Base-by-base conservation (phyloP, 2,329 filamentous ascomycete species). In the Madurella fahalii region DNA sequence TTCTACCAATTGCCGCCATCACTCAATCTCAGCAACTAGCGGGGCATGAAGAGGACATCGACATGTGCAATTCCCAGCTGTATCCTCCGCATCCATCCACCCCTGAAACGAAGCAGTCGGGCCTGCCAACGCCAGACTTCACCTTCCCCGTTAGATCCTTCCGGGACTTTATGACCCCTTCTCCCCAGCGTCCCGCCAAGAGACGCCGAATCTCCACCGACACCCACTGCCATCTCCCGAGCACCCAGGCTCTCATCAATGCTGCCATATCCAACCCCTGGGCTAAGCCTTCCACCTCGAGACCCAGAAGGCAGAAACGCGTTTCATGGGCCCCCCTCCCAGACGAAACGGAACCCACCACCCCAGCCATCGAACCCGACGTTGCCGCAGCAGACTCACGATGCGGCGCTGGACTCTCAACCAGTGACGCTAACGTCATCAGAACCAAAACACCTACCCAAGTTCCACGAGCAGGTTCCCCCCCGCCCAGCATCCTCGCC, bases 131-230 rank as follows among this genome's bases (percentile, higher is more conserved):
- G 0, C 74, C 77, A 5, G 75, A 80, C 47, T 72, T 75, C 13
- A 73, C 73, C 4, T 69, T 80, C 31, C 75, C 74, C 0, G 70
- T 80, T 60, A 79, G 77, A 57, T 73, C 78, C 0, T 82, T 82
- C 62, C 72, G 76, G 1, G 73, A 74, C 1, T 82, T 82, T 62
- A 74, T 78, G 62, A 76, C 76, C 0, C 74, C 77, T 1, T 79
- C 78, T 0, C 75, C 79, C 1, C 69, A 73, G 40, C 68, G 58
- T 13, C 57, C 62, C 30, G 59, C 57, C n/a, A 62, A 60, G 17
- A 63, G 56, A 40, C 61, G 17, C 48, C 64, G 54, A 54, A 62
- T 59, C 42, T 64, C 62, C 5, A 57, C 52, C 41, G 52, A 25
- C 42, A 32, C 47, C 46, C 53, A 56, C 9, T 60, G 60, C 16